Percentiles rank a stretch among this genome's conserved stretches.
phyloP scores from a whole-genome alignment of 1,284 basidiomycete genomes.

The Flammula alnicola region DNA sequence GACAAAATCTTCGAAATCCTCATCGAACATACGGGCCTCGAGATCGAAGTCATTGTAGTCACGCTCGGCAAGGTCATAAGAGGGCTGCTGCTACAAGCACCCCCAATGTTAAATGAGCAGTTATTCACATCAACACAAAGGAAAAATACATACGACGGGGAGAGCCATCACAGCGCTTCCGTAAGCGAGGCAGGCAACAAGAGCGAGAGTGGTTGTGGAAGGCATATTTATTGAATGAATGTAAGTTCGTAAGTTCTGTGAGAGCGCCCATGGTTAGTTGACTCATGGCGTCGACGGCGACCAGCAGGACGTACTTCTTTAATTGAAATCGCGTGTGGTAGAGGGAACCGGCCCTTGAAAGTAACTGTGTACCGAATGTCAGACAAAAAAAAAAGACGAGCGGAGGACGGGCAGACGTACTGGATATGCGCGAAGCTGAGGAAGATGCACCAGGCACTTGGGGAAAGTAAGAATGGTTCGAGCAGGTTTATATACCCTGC shows the following conservation, averaged over 20 bases:
- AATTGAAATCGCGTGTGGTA: conserved; percentile 13
- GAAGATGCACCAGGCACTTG: conserved; percentile 28
- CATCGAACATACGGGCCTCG: conserved; percentile 21
- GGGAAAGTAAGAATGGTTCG: conserved; percentile 8
- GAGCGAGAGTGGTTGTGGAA: conserved; percentile 23
- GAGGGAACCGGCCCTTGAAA: conserved; percentile 24
- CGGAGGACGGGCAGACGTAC: conserved; percentile 10
- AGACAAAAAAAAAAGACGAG: background rate
- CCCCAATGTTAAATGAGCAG: no score
- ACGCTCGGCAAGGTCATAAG: conserved; percentile 22
- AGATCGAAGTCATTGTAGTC: conserved; percentile 15
- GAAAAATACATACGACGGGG: no score
- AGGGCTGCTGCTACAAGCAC: no score
- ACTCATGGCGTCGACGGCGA: background rate
- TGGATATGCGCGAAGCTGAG: conserved; percentile 18
- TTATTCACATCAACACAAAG: no score
- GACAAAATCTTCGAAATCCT: conserved; percentile 21
- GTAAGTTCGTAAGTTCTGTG: conserved; percentile 13
- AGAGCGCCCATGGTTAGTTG: conserved; percentile 1
- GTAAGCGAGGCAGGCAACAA: conserved; percentile 21
- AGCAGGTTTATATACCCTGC: conserved; percentile 18
- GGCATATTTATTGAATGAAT: conserved; percentile 19
- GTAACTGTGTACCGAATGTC: background rate
- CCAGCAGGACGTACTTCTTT: conserved; percentile 7
- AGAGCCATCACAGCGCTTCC: conserved; percentile 19